A percentile compares a stretch with the other conserved stretches of the same genome.
Conservation (phyloP, 805 yeast genomes). For the Wickerhamomyces canadensis region DNA sequence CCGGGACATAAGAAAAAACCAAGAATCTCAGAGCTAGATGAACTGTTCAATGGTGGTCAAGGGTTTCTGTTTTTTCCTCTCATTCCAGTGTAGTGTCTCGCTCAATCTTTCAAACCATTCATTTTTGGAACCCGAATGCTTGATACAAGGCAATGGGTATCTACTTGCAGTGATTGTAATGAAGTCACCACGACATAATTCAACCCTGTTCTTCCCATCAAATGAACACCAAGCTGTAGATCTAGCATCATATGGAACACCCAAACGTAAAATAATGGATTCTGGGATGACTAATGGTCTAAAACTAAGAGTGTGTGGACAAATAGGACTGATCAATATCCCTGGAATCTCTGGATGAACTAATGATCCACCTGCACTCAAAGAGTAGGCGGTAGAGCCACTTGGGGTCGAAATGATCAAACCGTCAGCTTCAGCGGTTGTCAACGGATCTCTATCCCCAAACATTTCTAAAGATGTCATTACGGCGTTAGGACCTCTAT, state of each 20-base stretch:
- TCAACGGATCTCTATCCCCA: constrained; percentile 43
- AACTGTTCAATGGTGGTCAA: constrained; percentile 3
- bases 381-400: constrained; percentile 56
- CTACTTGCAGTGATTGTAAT: constrained; percentile 29
- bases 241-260: constrained; percentile 29
- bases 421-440: constrained; percentile 66
- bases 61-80: constrained; percentile 28
- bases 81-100: constrained; percentile 31
- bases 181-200: constrained; percentile 27
- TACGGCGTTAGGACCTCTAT: constrained; percentile 46
- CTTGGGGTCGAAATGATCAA: constrained; percentile 61
- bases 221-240: constrained; percentile 32
- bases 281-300: constrained; percentile 48
- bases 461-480: constrained; percentile 47
- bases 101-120: constrained; percentile 30
- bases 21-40: background rate
- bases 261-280: constrained; percentile 26
- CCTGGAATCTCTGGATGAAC: constrained; percentile 52
- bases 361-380: constrained; percentile 49
- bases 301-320: constrained; percentile 48
- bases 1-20: background rate
- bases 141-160: constrained; percentile 27
- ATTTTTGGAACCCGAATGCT: constrained; percentile 17
- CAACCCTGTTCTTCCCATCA: constrained; percentile 30
- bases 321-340: constrained; percentile 49